Evolutionary conservation across 2,329 filamentous ascomycete genomes (phyloP).

Genomic region (Arthrobotrys entomopaga): DNA sequence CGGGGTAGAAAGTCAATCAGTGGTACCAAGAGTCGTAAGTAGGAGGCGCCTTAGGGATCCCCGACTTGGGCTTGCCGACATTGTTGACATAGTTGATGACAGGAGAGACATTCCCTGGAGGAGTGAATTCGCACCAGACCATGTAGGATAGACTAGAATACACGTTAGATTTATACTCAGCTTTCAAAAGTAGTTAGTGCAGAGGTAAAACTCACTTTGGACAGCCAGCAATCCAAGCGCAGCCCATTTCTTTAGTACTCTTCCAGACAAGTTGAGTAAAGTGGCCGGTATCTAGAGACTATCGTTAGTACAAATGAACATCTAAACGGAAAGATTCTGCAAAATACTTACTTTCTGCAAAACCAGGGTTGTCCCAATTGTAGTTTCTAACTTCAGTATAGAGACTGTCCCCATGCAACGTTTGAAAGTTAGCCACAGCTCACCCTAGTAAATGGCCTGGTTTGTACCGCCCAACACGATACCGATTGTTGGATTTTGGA

Average conservation of each 20-base stretch:
- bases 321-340: neutral
- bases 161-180: constrained; percentile 1
- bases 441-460: neutral
- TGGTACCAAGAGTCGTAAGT: constrained; percentile 41
- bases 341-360: constrained; percentile 30
- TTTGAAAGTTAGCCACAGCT: constrained; percentile 9
- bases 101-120: constrained; percentile 46
- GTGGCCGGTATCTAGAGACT: constrained; percentile 68
- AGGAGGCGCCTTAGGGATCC: constrained; percentile 40
- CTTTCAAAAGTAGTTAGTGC: neutral
- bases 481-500: constrained; percentile 40
- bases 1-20: constrained; percentile 3
- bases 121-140: constrained; percentile 49
- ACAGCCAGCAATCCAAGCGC: constrained; percentile 60
- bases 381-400: constrained; percentile 49
- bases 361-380: constrained; percentile 43
- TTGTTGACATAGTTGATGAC: constrained; percentile 26
- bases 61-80: constrained; percentile 21
- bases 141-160: constrained; percentile 38
- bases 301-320: neutral
- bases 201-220: constrained; percentile 34
- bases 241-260: constrained; percentile 71
- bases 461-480: constrained; percentile 17
- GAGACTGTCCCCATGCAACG: constrained; percentile 17
- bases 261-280: constrained; percentile 81